phyloP scores from a whole-genome alignment of 2,329 filamentous ascomycete species.

The Hypoxylon sp. region DNA sequence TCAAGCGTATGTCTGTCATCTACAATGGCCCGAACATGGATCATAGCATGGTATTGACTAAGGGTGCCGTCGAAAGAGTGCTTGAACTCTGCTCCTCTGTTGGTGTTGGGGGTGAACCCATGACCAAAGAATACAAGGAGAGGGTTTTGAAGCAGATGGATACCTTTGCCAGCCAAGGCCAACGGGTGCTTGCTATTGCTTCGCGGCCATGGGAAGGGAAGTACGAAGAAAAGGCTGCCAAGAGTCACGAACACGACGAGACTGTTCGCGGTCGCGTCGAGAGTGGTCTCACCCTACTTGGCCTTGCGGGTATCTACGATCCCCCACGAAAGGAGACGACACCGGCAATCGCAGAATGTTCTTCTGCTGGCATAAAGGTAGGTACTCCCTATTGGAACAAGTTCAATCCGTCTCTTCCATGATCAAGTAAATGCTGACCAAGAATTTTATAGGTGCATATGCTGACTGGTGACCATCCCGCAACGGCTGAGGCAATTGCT shows the following conservation, averaged over 20 bases:
- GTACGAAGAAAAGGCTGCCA: constrained; percentile 52
- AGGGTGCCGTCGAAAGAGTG: constrained; percentile 71
- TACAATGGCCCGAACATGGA: constrained; percentile 65
- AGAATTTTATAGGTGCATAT: constrained; percentile 69
- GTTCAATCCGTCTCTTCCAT: neutral
- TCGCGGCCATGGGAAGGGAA: constrained; percentile 70
- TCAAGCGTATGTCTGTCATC: constrained; percentile 84
- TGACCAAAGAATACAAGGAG: constrained; percentile 65
- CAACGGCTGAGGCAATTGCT: constrained; percentile 82
- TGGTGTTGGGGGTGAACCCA: constrained; percentile 58
- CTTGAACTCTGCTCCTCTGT: constrained; percentile 66
- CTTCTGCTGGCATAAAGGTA: constrained; percentile 76
- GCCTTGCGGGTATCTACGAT: constrained; percentile 88
- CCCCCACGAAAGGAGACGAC: constrained; percentile 86
- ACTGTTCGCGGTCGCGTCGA: constrained; percentile 72
- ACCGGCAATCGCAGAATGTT: constrained; percentile 75
- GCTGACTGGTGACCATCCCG: constrained; percentile 85
- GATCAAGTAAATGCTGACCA: constrained; percentile 3
- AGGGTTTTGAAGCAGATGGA: constrained; percentile 67
- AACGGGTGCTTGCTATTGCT: constrained; percentile 78
- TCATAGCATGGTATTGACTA: constrained; percentile 68
- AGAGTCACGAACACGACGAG: constrained; percentile 54
- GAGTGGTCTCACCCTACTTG: constrained; percentile 75
- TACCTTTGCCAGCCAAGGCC: constrained; percentile 72
- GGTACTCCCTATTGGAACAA: constrained; percentile 1